A percentile compares a stretch with the other conserved stretches of the same genome.
These are phyloP conservation scores for Cucurbita maxima DNA, from an alignment of 306 rosid species.

Conservation along the genomic window DNA sequence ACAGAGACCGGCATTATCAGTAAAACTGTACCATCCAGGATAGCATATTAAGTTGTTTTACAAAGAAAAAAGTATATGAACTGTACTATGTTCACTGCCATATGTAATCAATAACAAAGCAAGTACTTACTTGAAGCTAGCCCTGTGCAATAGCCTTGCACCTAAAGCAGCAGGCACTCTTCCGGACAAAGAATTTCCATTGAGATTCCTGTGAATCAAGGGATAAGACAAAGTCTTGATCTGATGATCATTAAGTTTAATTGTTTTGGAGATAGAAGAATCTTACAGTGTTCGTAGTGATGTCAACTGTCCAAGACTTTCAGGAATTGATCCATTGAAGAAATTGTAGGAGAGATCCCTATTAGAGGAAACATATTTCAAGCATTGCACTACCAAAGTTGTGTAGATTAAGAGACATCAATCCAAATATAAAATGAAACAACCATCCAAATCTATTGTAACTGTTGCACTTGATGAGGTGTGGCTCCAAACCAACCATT, in stretches of 20 bases:
- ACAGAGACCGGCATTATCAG: constrained; percentile 79
- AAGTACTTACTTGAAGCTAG: constrained; percentile 84
- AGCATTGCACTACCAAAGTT: constrained; percentile 11
- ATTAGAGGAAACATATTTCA: constrained; percentile 17
- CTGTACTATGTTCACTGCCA: neutral
- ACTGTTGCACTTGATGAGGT: neutral
- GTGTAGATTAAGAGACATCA: neutral
- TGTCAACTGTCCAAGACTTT: constrained; percentile 73
- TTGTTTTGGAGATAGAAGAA: constrained; percentile 5
- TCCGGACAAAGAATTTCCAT: constrained; percentile 67
- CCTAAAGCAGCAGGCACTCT: constrained; percentile 70
- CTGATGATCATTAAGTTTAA: neutral
- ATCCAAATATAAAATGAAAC: neutral
- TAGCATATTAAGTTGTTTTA: neutral
- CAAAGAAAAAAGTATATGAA: neutral
- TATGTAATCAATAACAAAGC: neutral
- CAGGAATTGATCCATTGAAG: constrained; percentile 87
- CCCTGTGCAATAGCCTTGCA: constrained; percentile 88
- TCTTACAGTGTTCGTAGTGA: constrained; percentile 57
- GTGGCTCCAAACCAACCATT: neutral
- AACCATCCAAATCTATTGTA: neutral
- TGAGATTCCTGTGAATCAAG: constrained; percentile 57
- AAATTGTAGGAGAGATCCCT: constrained; percentile 85
- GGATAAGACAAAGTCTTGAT: constrained; percentile 6
- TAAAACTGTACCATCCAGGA: constrained; percentile 51